A percentile compares a stretch with the other conserved stretches of the same genome.
These are phyloP conservation scores for Populus hybrid DNA, from an alignment of 441 rosid genomes.

Conservation along the genomic window DNA sequence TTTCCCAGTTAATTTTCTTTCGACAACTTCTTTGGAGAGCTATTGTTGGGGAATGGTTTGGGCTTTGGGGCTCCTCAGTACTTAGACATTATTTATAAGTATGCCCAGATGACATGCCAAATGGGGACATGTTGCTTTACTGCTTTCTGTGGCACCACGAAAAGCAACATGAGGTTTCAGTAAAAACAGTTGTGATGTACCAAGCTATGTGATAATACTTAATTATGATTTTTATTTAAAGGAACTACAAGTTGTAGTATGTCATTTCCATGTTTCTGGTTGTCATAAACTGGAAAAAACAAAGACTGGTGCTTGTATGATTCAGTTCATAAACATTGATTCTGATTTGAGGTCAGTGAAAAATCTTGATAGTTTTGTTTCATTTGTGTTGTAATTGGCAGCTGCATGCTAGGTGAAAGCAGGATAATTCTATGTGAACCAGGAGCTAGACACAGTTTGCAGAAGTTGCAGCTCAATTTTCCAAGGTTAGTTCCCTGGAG, in stretches of 20 bases:
- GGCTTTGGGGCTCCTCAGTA: neutral
- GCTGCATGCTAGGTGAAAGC: slow-evolving; percentile 94
- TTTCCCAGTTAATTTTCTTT: neutral
- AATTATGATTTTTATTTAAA: neutral
- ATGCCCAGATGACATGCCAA: neutral
- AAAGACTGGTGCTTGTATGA: neutral
- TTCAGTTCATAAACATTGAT: neutral
- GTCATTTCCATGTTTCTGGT: neutral
- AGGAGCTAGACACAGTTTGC: slow-evolving; percentile 77
- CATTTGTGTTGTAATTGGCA: slow-evolving; percentile 23
- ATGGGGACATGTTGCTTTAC: too few relatives aligned
- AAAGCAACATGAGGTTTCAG: too few relatives aligned
- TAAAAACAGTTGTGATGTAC: too few relatives aligned
- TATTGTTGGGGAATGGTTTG: neutral
- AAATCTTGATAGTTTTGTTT: neutral
- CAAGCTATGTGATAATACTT: neutral
- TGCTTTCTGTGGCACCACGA: too few relatives aligned
- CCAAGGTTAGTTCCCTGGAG: slow-evolving; percentile 55
- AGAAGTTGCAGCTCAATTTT: slow-evolving; percentile 94
- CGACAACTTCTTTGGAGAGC: neutral
- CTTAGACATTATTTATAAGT: neutral
- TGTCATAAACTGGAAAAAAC: neutral
- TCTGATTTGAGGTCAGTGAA: neutral
- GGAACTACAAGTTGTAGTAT: neutral
- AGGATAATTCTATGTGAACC: slow-evolving; percentile 81